Evolutionary conservation across 352 stramenopile genomes (phyloP), one percentile per base, ranked within the genome.

Genomic region (Halophytophthora polymorphica): DNA sequence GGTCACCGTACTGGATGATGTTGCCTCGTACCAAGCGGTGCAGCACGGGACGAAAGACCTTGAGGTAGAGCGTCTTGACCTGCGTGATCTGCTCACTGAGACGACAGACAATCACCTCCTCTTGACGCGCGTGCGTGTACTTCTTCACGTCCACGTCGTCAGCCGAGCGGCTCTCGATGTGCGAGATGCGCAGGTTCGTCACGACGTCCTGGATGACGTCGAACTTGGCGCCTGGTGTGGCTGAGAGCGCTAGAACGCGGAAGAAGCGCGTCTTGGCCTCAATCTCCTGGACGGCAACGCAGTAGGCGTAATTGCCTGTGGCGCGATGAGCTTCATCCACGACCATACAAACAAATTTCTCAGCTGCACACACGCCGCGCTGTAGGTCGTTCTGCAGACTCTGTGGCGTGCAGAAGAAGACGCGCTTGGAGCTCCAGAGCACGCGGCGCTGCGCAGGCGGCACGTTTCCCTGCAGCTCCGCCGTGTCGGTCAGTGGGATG

Each of bases 361-460:
- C 69, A 0, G 86, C 77, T 42, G 73, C 56, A 37, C 84, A 96
- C 6, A 93, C 73, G 5, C 78, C 74, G 18, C 78, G 66, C 33
- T 94, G 67, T 33, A 99, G 69, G 64, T 99, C 97, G 52, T 98
- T 99, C 51, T 97, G 73, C 41, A 99, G 74, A 34, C 93, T 98
- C 71, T 99, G 97, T 4, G 97, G 97, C 19, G 97, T 99, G 61
- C 96, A 99, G 58, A 98, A 99, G 69, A 99, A 99, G 22, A 99
- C 90, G 10, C 95, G 88, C 50, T 94, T 94, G 19, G 86, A 73
- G 15, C 72, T 61, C 96, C 96, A 99, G 1, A 98, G 71, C 42
- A 82, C 53, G 15, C 80, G 71, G 10, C 96, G 80, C 37, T 64
- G 75, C 10, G 69, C 38, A 13, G 80, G 77, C 21, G 80, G 68